Percentiles rank a stretch among this genome's conserved stretches.
phyloP scores from a whole-genome alignment of 139 green algal genomes.

The Coelastrella sp. region DNA sequence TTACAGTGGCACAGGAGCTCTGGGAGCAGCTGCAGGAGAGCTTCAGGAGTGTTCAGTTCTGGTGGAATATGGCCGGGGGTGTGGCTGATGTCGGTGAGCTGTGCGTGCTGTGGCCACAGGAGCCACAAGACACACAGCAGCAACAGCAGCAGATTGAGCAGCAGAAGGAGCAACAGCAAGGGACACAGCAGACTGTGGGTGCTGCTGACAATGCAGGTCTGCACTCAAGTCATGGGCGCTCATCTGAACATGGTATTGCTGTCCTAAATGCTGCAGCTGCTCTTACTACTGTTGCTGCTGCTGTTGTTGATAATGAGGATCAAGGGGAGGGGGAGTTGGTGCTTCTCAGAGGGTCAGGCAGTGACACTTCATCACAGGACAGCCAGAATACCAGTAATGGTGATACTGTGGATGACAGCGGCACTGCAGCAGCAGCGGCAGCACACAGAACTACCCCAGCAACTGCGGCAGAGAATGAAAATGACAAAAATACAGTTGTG shows the following conservation, averaged over 20 bases:
- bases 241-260: no score
- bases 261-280: not conserved
- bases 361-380: not conserved
- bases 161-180: not conserved
- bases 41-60: not conserved
- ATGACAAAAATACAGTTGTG: not conserved
- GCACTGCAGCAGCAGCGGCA: not conserved
- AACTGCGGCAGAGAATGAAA: not conserved
- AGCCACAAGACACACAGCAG: not conserved
- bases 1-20: not conserved
- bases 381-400: not conserved
- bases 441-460: not conserved
- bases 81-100: not conserved
- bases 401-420: not conserved
- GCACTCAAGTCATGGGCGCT: no score
- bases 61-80: not conserved
- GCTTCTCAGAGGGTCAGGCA: not conserved
- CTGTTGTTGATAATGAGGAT: not conserved
- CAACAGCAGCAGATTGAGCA: not conserved
- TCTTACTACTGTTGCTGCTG: not conserved
- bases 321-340: not conserved
- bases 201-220: not conserved
- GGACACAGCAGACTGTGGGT: not conserved
- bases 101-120: not conserved
- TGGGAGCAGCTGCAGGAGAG: not conserved